A percentile compares a stretch with the other conserved stretches of the same genome.
These are phyloP conservation scores for Aspergillus piperis DNA, from an alignment of 2,329 filamentous ascomycete genomes.

Conservation along the genomic window DNA sequence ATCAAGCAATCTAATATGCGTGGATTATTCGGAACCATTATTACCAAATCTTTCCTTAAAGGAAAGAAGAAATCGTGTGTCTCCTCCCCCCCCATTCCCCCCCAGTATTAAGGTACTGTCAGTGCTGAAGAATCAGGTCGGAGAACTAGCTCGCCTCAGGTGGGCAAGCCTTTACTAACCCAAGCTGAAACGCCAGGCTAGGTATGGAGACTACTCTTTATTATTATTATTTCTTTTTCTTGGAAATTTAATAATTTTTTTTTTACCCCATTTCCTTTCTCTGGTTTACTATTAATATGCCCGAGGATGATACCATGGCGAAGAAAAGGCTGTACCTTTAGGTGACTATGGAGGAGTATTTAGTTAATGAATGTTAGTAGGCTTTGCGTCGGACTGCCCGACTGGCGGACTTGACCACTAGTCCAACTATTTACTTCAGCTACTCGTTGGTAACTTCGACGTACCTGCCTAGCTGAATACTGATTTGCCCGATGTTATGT, in stretches of 20 bases:
- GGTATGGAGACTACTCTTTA: background rate
- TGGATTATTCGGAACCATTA: constrained; percentile 6
- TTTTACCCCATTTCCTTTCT: too few relatives aligned
- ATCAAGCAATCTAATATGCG: constrained; percentile 6
- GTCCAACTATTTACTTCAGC: too few relatives aligned
- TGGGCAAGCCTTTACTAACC: constrained; percentile 11
- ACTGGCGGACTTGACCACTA: background rate
- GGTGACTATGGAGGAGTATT: background rate
- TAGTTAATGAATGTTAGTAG: background rate
- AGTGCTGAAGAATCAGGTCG: constrained; percentile 15
- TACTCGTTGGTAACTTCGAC: background rate
- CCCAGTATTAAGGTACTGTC: constrained; percentile 9
- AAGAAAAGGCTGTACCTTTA: too few relatives aligned
- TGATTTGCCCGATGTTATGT: background rate
- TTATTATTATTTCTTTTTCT: too few relatives aligned
- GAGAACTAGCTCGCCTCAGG: constrained; percentile 11
- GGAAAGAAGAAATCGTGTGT: background rate
- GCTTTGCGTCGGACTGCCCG: background rate
- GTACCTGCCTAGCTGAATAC: background rate
- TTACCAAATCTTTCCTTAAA: constrained; percentile 1
- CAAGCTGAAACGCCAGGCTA: constrained; percentile 14
- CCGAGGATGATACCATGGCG: background rate
- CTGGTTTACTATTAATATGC: constrained; percentile 9
- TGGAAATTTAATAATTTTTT: too few relatives aligned
- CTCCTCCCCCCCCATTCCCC: background rate